Percentiles rank a stretch among this genome's conserved stretches.
Conservation (phyloP, 148 eudicot species). For the Rhododendron williamsianum region DNA sequence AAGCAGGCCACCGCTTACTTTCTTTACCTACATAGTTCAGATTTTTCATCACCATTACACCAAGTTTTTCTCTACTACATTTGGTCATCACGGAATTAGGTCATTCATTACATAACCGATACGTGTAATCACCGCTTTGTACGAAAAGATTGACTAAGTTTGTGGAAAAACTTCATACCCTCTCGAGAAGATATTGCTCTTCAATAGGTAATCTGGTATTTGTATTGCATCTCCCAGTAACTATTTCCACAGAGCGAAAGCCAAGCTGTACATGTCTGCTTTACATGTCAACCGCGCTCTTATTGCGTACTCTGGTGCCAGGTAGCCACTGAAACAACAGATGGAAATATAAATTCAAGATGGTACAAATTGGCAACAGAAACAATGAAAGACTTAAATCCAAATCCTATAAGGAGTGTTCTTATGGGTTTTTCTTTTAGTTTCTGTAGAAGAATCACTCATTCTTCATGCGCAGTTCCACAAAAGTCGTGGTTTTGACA, state of each 20-base stretch:
- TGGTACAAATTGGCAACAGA: not conserved
- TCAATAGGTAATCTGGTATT: constrained; percentile 41
- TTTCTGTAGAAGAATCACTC: not conserved
- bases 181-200: constrained; percentile 64
- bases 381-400: not conserved
- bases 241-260: constrained; percentile 72
- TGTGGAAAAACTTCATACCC: constrained; percentile 31
- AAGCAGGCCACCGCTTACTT: not conserved
- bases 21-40: not conserved
- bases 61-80: not conserved
- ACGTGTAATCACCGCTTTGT: not conserved
- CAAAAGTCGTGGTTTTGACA: too few relatives aligned
- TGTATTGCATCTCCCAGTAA: constrained; percentile 67
- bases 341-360: not conserved
- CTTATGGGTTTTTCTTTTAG: not conserved
- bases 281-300: constrained; percentile 61
- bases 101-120: not conserved
- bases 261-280: constrained; percentile 89
- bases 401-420: not conserved
- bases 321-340: constrained; percentile 57
- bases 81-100: not conserved
- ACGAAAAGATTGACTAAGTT: not conserved
- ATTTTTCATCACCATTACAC: not conserved
- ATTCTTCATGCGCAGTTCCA: too few relatives aligned
- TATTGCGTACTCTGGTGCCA: constrained; percentile 92